Evolutionary conservation across 164 flowering plant species (phyloP), one percentile per base, ranked within the genome.

Genomic region (Magnolia changhungtana): DNA sequence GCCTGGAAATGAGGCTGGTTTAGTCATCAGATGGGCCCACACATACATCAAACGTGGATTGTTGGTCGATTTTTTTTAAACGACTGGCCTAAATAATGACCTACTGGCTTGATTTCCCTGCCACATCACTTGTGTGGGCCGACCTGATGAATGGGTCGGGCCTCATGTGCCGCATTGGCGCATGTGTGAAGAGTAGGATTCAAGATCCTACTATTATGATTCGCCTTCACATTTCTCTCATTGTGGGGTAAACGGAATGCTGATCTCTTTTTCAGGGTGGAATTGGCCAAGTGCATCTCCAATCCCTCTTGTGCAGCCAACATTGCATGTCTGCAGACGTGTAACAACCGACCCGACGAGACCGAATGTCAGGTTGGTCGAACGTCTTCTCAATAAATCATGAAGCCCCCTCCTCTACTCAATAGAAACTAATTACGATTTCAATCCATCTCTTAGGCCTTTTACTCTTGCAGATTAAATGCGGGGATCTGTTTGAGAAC

Each of bases 301-400:
- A 93, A 93, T 80, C 99, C 99, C 72, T 83, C 91, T 76, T 96
- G 99, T 86, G 99, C 99, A 66, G 97, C 98, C 67, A 96, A 93
- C 82, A 78, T 96, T 79, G 99, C 99, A 78, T 96, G 99, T 82
- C 91, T 96, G 51, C 95, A 96, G 77, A 96, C 99, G 20, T 96
- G 99, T 83, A 96, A 94, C 74, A 88, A 96, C 76, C 87, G 96
- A 69, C 98, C 98, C 11, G 97, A 96, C 80, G 98, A 96, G 80
- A 92, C 94, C 1, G 98, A 93, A 79, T 96, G 99, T 85, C 98
- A 93, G 95, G 99, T 92, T 80, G 77, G 80, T 79, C 79, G 73
- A 61, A 70, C 13, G 50, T 10, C 64, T 51, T 75, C 72, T 52
- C 29, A 6, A 27, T 51, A 50, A 69, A 19, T 55, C 65, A 55